Base-by-base conservation (phyloP, 2,329 filamentous ascomycete species). In the Xylariaceae sp. region DNA sequence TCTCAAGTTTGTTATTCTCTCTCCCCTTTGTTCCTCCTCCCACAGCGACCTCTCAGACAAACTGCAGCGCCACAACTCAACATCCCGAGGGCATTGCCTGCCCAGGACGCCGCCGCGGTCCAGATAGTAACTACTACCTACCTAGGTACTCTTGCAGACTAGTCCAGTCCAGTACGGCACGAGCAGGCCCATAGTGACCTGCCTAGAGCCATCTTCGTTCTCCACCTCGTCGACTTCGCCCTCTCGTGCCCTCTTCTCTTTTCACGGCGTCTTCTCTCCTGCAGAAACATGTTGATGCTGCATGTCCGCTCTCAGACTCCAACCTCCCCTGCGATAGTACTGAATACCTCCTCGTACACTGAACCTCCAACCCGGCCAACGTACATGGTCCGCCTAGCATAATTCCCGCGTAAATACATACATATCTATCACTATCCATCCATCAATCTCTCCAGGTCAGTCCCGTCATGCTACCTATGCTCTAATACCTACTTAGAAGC, bases 11-110 rank as follows among this genome's bases (percentile, higher is more conserved):
- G 58, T 66, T 61, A 45, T 45, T 57, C 60, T 42, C 37, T 42
- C 13, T 61, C 51, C 53, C 37, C 64, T 64, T 62, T 64, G 62
- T 63, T 51, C 52, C 54, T 53, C 47, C 23, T 6, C 53, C 13
- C 15, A 37, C 44, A 23, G 45, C 30, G 9, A 35, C 18, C 45
- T 15, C 48, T n/a, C 18, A 56, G 34, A 49, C 61, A 51, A 48
- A 15, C 55, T 51, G 30, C 51, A 57, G 53, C 56, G 59, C 61
- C 56, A 59, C 56, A 61, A 54, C 51, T 56, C 52, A 57, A 56
- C 17, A 44, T 42, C 56, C 49, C 49, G 59, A 59, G 51, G 48
- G 50, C 44, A 52, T 61, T 51, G 52, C 37, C 56, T 62, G 51
- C 58, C 44, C 42, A 35, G 53, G 39, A 35, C 53, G 37, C 45